Evolutionary conservation across 768 basidiomycete species (phyloP), one percentile per base, ranked within the genome.

Genomic region (Panaeolus papilionaceus): DNA sequence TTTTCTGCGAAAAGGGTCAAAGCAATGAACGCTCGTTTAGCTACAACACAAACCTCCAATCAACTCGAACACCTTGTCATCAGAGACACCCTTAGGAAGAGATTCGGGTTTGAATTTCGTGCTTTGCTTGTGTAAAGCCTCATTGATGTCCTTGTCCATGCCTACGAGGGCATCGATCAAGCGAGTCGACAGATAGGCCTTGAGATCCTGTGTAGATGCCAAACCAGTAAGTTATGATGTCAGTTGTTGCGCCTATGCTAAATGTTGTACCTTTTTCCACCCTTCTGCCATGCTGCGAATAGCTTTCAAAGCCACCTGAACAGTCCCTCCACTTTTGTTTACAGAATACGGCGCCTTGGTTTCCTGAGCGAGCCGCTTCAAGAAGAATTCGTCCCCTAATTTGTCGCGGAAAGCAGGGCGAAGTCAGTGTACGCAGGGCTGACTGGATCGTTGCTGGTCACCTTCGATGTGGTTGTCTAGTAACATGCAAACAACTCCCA

Each of bases 311-410:
- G 62, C 45, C 6, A 66, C 67, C n/a, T 26, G 47, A 5, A 71
- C 47, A 12, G 20, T 42, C 14, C 58, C 45, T 44, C 18, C 44
- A 20, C 8, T 18, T 47, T 69, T 49, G 38, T 65, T 62, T 64
- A 16, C 38, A 4, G 37, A 28, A 18, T 45, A 63, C 14, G 61
- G 65, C 9, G 44, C 40, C 20, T 58, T 64, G 61, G 65, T 66
- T 37, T 68, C 54, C 16, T 61, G 49, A 39, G 67, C 45, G 18
- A 69, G 42, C 5, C 65, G 18, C 47, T 65, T 70, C n/a, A 76
- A 72, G 66, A 79, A 77, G 7, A 71, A 44, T 49, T 74, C 71
- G 64, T 77, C 76, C 39, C 75, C 75, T 77, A 61, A 18, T 11
- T 38, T 16, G n/a, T 38, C 28, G 44, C 49, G 14, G 38, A 33